Evolutionary conservation across 208 protist species (phyloP).

Genomic region (Trypanosoma congolense): DNA sequence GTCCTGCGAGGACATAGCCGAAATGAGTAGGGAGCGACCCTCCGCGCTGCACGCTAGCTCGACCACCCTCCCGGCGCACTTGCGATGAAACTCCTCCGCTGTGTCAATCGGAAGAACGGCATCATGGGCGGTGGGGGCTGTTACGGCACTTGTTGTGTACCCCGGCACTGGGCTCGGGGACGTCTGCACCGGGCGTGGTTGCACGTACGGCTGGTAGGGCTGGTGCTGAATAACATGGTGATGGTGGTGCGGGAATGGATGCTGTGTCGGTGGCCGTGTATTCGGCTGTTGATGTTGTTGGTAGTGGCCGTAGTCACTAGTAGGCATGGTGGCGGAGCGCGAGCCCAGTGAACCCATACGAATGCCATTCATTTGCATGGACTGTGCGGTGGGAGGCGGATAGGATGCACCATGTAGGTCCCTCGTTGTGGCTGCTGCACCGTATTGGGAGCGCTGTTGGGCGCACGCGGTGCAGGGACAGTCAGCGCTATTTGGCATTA

Average conservation of each 20-base stretch:
- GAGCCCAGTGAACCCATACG: not conserved
- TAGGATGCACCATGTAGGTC: not conserved
- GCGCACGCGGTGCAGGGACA: slow-evolving; percentile 48
- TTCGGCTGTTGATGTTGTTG: not conserved
- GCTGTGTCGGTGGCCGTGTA: not conserved
- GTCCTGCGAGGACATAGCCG: slow-evolving; percentile 46
- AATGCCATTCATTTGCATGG: not conserved
- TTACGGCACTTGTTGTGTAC: not conserved
- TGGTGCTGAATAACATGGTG: not conserved
- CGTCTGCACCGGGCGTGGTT: not conserved
- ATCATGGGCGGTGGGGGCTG: not conserved
- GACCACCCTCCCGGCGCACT: slow-evolving; percentile 41
- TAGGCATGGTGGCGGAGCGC: slow-evolving; percentile 5
- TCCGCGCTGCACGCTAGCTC: slow-evolving; percentile 53
- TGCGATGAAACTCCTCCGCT: slow-evolving; percentile 18
- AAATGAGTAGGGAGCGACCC: slow-evolving; percentile 49
- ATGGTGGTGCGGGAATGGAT: not conserved
- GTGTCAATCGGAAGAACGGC: slow-evolving; percentile 15
- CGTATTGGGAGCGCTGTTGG: slow-evolving; percentile 2
- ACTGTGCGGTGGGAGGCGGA: not conserved
- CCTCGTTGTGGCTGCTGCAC: not conserved
- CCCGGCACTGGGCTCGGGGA: not conserved
- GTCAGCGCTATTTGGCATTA: slow-evolving; percentile 26
- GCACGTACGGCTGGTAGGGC: not conserved
- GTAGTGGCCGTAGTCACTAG: not conserved